These are phyloP conservation scores for Chytriomyces sp. DNA, from an alignment of 192 early-diverging fungal species.

Conservation along the genomic window DNA sequence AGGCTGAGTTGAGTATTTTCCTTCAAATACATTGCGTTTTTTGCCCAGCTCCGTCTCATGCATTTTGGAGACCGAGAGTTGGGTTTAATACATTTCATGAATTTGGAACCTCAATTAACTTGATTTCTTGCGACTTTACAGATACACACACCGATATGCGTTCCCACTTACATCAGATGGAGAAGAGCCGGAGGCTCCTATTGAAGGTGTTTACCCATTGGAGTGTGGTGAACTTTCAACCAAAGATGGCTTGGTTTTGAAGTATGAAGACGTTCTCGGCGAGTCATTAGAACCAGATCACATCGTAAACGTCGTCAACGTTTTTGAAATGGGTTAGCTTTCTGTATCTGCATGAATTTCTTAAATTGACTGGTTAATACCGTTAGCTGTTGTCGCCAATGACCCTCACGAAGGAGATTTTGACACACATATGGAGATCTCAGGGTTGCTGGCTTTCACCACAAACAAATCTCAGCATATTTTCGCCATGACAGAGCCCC, in stretches of 20 bases:
- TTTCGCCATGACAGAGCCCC: neutral
- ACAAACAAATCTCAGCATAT: too few species aligned
- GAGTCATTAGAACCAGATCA: constrained; percentile 37
- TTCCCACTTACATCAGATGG: neutral
- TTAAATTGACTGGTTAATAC: neutral
- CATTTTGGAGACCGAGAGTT: too few species aligned
- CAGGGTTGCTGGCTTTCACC: too few species aligned
- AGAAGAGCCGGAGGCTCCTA: neutral
- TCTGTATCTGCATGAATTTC: neutral
- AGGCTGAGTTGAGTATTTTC: constrained; percentile 67
- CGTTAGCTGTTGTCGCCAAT: too few species aligned
- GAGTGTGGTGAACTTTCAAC: constrained; percentile 37
- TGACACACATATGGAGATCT: too few species aligned
- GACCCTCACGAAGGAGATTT: too few species aligned
- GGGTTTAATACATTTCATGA: too few species aligned
- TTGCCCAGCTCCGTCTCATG: too few species aligned
- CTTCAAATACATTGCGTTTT: too few species aligned
- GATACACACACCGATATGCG: constrained; percentile 30
- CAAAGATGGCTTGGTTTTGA: constrained; percentile 32
- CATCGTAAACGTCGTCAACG: constrained; percentile 31
- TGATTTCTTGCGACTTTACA: constrained; percentile 16
- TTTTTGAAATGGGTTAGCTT: constrained; percentile 32
- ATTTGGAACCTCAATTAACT: constrained; percentile 27
- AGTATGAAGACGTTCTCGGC: constrained; percentile 33
- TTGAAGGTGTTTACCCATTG: constrained; percentile 13